Evolutionary conservation across 2,329 filamentous ascomycete species (phyloP).

Genomic region (Dothideomycetidae sp.): DNA sequence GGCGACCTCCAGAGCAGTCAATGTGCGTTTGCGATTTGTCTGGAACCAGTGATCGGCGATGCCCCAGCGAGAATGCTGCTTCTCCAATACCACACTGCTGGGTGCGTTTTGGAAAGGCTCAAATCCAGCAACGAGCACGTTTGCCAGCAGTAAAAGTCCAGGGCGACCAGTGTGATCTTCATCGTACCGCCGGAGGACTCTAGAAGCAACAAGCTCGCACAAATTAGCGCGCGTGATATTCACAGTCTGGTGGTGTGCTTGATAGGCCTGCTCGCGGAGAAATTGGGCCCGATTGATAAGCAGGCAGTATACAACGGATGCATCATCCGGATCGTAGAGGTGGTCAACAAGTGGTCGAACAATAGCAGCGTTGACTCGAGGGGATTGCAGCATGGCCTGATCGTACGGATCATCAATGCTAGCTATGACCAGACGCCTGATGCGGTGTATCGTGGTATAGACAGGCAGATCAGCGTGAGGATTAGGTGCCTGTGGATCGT

Average conservation of each 20-base stretch:
- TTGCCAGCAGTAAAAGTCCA: constrained; percentile 58
- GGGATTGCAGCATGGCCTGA: constrained; percentile 62
- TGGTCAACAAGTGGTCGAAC: constrained; percentile 73
- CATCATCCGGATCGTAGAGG: constrained; percentile 63
- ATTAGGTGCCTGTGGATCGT: constrained; percentile 34
- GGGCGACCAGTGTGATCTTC: constrained; percentile 59
- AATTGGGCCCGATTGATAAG: constrained; percentile 73
- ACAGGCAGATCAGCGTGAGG: constrained; percentile 52
- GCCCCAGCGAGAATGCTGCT: constrained; percentile 33
- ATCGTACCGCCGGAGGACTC: constrained; percentile 63
- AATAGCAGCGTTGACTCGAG: constrained; percentile 67
- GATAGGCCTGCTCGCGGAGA: constrained; percentile 59
- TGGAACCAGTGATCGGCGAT: constrained; percentile 27
- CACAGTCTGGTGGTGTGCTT: constrained; percentile 67
- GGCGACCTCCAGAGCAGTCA: constrained; percentile 69
- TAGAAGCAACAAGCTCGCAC: constrained; percentile 66
- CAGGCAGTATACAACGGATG: constrained; percentile 72
- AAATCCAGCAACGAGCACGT: constrained; percentile 70
- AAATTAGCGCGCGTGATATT: constrained; percentile 63
- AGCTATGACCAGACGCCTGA: constrained; percentile 32
- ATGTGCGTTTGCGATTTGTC: constrained; percentile 41
- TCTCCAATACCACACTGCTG: constrained; percentile 46
- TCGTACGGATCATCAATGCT: constrained; percentile 50
- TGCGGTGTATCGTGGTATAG: constrained; percentile 60
- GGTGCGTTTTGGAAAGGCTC: constrained; percentile 77